Base-by-base conservation (phyloP, 495 filamentous ascomycete species). In the Thermothielavioides terrestris region DNA sequence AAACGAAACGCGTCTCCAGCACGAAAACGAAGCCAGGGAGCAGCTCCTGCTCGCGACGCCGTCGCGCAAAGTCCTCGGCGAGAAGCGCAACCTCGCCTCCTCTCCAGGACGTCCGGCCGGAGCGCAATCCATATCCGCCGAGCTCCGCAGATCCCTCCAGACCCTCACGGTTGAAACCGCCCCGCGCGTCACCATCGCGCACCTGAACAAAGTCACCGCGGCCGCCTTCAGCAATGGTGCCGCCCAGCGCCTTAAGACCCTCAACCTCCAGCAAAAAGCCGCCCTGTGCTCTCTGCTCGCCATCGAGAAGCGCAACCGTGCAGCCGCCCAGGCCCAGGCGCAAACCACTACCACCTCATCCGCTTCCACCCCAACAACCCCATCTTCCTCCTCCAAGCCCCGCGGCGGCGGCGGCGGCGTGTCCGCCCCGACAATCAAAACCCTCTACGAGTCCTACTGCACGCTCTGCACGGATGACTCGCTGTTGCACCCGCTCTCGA, bases 181-280 rank as follows among this genome's bases (percentile, higher is more conserved):
- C 7, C 92, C 92, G 9, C 82, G 89, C 34, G 94, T 88, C 37
- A 85, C 78, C 27, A 94, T 97, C 53, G 81, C 81, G 1, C 94
- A 99, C 57, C 78, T 99, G 40, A 91, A 90, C 52, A 86, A 86
- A 42, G 81, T 97, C 53, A 89, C 94, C 0, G 83, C 91, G 0
- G 76, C 87, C 1, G 82, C 86, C 15, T 92, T 97, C 55, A 83
- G 86, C 56, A 87, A 94, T 56, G 89, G 88, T 28, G 81, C 88
- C 11, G 76, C 72, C 10, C 86, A 94, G 53, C 78, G 92, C 46
- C 77, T 99, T 6, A 84, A 86, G 66, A 80, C 79, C 1, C 76
- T 99, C 36, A 97, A 96, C 59, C 76, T 97, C 1, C 92, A 99
- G 57, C 94, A 97, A 71, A 99, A 95, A 66, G 92, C 90, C 3